Base-by-base conservation (phyloP, 2,329 filamentous ascomycete genomes). In the Beauveria sp. region DNA sequence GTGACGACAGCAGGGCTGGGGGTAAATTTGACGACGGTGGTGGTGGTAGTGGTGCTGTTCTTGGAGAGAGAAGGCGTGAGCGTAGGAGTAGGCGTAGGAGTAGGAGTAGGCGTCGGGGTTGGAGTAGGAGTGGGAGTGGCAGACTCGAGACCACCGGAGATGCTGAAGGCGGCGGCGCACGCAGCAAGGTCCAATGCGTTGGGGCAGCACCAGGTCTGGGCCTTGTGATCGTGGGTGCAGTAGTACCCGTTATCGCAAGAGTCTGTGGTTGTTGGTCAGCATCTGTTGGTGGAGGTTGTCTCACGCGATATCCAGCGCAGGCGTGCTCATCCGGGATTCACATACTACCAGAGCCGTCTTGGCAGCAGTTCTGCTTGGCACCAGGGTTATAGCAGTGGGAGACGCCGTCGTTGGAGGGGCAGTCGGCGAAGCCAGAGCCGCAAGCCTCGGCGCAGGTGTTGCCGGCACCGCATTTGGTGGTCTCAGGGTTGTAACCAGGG, bases 161-260 rank as follows among this genome's bases (percentile, higher is more conserved):
- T 79, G 48, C 71, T 72, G 58, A 80, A 82, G 37, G 78, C 76
- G 57, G 74, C 72, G 61, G 84, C 84, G 72, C 85, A 88, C 51
- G 80, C 72, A 28, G 71, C 72, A 54, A 85, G 75, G 63, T 79
- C 75, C 76, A 82, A 76, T 63, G 74, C 76, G 48, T 85, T 73
- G 47, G 83, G 83, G 72, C 85, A 88, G 77, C 85, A 88, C 76
- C 81, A 81, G 40, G 84, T 86, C 61, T 77, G 73, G 59, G 73
- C 71, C 50, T 71, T 67, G 57, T 72, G 70, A 69, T 85, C 79
- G 65, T 79, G 75, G n/a, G 82, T 79, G 75, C 85, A 88, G 77
- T 82, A 87, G 76, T 81, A 88, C 55, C 82, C 83, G 18, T 73
- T 70, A 37, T 84, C 79, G 70, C 85, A 88, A 37, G 84, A 83